Conservation (phyloP, 192 early-diverging fungal genomes). For the Rhizophagus sp. region DNA sequence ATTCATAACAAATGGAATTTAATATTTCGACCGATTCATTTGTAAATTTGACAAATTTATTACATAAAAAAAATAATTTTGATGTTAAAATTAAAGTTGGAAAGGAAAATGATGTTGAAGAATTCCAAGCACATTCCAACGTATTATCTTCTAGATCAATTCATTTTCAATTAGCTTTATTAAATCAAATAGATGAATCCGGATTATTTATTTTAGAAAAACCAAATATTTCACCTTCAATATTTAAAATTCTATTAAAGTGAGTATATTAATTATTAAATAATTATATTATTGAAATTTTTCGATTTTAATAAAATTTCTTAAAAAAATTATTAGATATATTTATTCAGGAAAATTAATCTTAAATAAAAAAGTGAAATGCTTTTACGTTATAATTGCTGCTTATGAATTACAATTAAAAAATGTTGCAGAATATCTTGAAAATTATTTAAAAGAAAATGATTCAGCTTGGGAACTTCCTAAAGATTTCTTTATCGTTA, state of each 20-base stretch:
- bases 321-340: background rate
- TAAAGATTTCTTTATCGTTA: background rate
- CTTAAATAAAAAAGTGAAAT: background rate
- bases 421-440: background rate
- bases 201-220: background rate
- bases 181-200: no score
- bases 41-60: no score
- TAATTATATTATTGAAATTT: no score
- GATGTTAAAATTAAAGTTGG: no score
- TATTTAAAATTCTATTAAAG: conserved; percentile 10
- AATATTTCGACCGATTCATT: no score
- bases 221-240: conserved; percentile 9
- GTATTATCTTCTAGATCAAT: background rate
- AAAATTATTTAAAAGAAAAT: background rate
- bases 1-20: no score
- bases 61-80: no score
- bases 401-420: background rate
- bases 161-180: conserved; percentile 16
- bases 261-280: background rate
- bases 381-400: background rate
- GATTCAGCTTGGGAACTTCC: background rate
- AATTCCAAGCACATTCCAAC: background rate
- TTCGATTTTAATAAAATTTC: background rate
- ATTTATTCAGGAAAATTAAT: background rate
- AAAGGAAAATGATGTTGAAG: background rate